Base-by-base conservation (phyloP, 2,329 filamentous ascomycete genomes). In the Penicillium paneum region DNA sequence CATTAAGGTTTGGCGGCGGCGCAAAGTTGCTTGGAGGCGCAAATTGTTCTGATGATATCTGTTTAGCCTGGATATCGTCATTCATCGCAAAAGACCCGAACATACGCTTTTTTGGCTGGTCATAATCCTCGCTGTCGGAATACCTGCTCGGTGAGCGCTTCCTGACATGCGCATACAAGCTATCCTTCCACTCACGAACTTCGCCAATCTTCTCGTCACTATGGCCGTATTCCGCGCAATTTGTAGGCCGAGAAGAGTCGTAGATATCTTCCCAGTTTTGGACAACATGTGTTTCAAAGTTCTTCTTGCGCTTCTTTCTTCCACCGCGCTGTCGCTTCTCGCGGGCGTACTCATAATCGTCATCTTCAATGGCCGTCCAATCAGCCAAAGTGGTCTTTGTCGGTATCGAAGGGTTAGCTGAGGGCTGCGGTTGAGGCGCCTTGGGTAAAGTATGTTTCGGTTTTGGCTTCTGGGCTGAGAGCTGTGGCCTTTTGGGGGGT, bases 191-290 rank as follows among this genome's bases (percentile, higher is more conserved):
- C 64, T 95, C 91, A 54, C 84, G 81, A 3, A 91, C 83, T 69
- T 95, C 91, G 17, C 82, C 78, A 55, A 92, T 83, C 68, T 90
- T 88, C 74, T 96, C 91, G 55, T 95, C 90, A 66, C 90, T 94
- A 56, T 86, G 81, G 56, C 89, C 82, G 69, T 94, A 97, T 67
- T 93, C 89, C 52, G 92, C 88, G 46, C 93, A 89, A 62, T 86
- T 91, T 38, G 90, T 95, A 8, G 92, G 91, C 36, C 89, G 79
- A 11, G 87, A 79, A 0, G 91, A 90, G 66, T 96, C 92, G 70
- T 96, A 97, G 24, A 94, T 83, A 69, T 95, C 91, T 70, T 96
- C 89, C 91, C 91, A 97, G 68, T 96, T 87, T n/a, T 81, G 75
- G 29, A 81, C 72, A 43, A 79, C 78, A 6, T 83, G 78, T 60